A percentile compares a stretch with the other conserved stretches of the same genome.
These are phyloP conservation scores for Tanacetum coccineum DNA, from an alignment of 129 eudicot species.

Conservation along the genomic window DNA sequence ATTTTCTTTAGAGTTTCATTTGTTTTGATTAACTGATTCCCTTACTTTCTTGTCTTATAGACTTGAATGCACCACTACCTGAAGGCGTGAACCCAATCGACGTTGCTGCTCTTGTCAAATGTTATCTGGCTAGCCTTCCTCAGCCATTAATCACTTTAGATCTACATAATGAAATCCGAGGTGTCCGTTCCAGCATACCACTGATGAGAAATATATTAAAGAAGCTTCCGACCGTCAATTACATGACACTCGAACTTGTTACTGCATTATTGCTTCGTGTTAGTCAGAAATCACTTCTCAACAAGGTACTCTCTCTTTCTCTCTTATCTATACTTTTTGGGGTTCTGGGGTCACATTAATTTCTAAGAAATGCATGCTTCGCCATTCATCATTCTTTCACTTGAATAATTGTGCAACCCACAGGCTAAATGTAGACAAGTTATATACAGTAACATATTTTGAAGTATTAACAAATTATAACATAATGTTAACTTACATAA, in stretches of 20 bases:
- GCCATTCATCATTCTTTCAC: no score
- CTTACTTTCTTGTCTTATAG: constrained; percentile 29
- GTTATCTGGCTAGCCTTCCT: no score
- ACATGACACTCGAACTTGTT: constrained; percentile 79
- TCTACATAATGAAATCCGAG: constrained; percentile 60
- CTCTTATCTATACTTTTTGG: no score
- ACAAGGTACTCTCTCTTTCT: constrained; percentile 74
- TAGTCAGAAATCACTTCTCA: constrained; percentile 86
- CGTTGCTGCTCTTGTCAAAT: no score
- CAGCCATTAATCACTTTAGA: no score
- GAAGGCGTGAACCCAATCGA: constrained; percentile 55
- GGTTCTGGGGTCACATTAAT: no score
- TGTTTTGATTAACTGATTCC: neutral
- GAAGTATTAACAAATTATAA: no score
- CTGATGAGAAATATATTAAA: constrained; percentile 68
- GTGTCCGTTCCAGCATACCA: constrained; percentile 70
- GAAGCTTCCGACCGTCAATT: constrained; percentile 85
- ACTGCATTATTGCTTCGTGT: constrained; percentile 89
- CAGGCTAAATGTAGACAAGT: no score
- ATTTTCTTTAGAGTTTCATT: neutral
- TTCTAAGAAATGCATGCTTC: no score
- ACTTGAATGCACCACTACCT: constrained; percentile 69
- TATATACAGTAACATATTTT: no score
- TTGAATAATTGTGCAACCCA: no score
- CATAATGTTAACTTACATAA: no score